phyloP scores from a whole-genome alignment of 2,329 filamentous ascomycete species.

The Clarireedia hainanense region DNA sequence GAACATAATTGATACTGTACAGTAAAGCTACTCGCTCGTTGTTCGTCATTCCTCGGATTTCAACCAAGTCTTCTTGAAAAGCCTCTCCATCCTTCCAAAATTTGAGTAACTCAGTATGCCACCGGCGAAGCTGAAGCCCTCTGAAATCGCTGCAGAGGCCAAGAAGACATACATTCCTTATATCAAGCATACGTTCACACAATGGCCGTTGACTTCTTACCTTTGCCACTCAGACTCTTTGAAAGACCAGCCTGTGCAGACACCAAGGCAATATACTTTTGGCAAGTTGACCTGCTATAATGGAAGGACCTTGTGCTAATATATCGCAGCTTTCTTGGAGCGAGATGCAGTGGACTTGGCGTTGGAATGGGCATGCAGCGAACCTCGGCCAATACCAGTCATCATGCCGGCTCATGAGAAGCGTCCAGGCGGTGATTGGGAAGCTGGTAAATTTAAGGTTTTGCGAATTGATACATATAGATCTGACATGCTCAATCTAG shows the following conservation, averaged over 20 bases:
- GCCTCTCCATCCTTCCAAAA: background rate
- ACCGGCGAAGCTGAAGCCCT: constrained; percentile 51
- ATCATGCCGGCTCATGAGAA: constrained; percentile 58
- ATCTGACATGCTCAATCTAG: constrained; percentile 27
- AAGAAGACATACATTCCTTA: constrained; percentile 61
- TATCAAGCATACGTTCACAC: constrained; percentile 48
- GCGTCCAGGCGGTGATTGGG: constrained; percentile 73
- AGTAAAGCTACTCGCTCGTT: too few relatives aligned
- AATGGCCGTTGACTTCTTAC: constrained; percentile 51
- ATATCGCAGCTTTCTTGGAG: constrained; percentile 36
- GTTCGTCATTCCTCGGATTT: too few relatives aligned
- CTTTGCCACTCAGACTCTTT: constrained; percentile 39
- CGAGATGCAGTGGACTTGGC: constrained; percentile 55
- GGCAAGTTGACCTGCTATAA: constrained; percentile 29
- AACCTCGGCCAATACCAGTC: constrained; percentile 27
- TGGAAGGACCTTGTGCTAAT: background rate
- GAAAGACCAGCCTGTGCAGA: constrained; percentile 27
- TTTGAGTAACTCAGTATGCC: constrained; percentile 37
- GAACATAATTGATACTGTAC: too few relatives aligned
- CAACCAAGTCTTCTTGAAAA: background rate
- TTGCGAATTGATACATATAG: background rate
- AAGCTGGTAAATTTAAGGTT: constrained; percentile 40
- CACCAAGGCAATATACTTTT: constrained; percentile 34
- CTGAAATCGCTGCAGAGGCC: constrained; percentile 66
- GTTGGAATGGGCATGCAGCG: constrained; percentile 44